A percentile compares a stretch with the other conserved stretches of the same genome.
Evolutionary conservation across 2,329 filamentous ascomycete species (phyloP).

Genomic region (Apiospora arundinis): DNA sequence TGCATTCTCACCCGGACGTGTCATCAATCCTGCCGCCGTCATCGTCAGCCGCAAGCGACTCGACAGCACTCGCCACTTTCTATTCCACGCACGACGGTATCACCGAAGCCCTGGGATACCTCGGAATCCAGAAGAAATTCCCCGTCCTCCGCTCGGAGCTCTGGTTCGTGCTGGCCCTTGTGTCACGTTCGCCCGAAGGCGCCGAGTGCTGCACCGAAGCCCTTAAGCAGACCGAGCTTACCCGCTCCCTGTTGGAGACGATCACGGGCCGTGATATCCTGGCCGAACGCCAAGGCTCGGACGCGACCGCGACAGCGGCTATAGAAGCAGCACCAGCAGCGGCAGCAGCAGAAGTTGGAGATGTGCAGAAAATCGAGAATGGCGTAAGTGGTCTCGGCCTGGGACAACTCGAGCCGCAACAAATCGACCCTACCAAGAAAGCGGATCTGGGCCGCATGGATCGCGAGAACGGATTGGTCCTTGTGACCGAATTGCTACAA

Average conservation of each 20-base stretch:
- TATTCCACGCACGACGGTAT: slow-evolving; percentile 53
- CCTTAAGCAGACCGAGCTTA: slow-evolving; percentile 50
- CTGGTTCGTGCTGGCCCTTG: slow-evolving; percentile 68
- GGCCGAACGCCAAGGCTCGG: slow-evolving; percentile 22
- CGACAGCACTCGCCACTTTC: slow-evolving; percentile 44
- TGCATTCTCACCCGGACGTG: slow-evolving; percentile 51
- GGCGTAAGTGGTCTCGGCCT: slow-evolving; percentile 37
- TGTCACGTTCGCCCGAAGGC: slow-evolving; percentile 59
- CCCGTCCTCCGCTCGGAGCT: slow-evolving; percentile 64
- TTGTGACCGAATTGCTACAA: slow-evolving; percentile 62
- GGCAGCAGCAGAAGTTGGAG: not conserved
- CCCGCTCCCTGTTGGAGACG: slow-evolving; percentile 51
- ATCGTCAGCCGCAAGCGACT: not conserved
- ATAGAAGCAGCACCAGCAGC: not conserved
- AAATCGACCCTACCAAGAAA: slow-evolving; percentile 50
- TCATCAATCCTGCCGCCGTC: slow-evolving; percentile 33
- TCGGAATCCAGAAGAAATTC: slow-evolving; percentile 64
- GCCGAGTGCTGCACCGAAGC: slow-evolving; percentile 51
- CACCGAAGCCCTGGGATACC: slow-evolving; percentile 52
- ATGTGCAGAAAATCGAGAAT: slow-evolving; percentile 18
- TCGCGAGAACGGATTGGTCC: slow-evolving; percentile 66
- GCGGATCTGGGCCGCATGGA: slow-evolving; percentile 58
- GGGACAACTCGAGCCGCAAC: slow-evolving; percentile 49
- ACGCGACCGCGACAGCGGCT: not conserved
- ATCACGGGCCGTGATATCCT: slow-evolving; percentile 52